These are phyloP conservation scores for Globisporangium cylindrosporum DNA, from an alignment of 352 stramenopile genomes.

Conservation along the genomic window DNA sequence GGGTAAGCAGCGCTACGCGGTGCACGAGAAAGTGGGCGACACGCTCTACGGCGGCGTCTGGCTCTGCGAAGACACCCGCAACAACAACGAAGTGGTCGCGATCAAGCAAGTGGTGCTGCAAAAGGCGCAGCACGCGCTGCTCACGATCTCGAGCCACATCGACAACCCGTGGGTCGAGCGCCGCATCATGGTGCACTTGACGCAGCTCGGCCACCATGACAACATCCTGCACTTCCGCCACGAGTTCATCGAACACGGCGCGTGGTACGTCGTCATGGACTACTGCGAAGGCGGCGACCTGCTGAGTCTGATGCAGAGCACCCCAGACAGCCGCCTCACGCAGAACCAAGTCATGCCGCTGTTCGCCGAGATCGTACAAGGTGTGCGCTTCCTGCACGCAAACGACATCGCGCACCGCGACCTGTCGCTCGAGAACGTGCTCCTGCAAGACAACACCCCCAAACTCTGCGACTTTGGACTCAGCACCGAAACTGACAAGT, in stretches of 20 bases:
- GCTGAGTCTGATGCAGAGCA: conserved; percentile 25
- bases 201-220: conserved; percentile 27
- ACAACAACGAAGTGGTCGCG: conserved; percentile 27
- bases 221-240: conserved; percentile 43
- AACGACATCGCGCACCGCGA: no score
- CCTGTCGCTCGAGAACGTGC: conserved; percentile 30
- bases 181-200: conserved; percentile 25
- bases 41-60: conserved; percentile 40
- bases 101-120: conserved; percentile 39
- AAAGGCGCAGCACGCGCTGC: conserved; percentile 22
- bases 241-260: conserved; percentile 40
- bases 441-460: conserved; percentile 44
- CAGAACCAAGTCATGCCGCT: conserved; percentile 22
- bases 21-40: conserved; percentile 20
- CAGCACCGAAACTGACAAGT: conserved; percentile 13
- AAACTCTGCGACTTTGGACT: conserved; percentile 65
- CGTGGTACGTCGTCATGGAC: conserved; percentile 59
- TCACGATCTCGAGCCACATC: conserved; percentile 10
- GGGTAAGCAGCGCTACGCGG: conserved; percentile 10
- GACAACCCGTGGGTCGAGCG: conserved; percentile 46
- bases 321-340: conserved; percentile 20
- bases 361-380: conserved; percentile 30
- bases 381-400: conserved; percentile 14
- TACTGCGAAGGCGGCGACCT: conserved; percentile 51
- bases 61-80: conserved; percentile 30